Evolutionary conservation across 2,329 filamentous ascomycete genomes (phyloP), one percentile per base, ranked within the genome.

Genomic region (Xylaria sp.): DNA sequence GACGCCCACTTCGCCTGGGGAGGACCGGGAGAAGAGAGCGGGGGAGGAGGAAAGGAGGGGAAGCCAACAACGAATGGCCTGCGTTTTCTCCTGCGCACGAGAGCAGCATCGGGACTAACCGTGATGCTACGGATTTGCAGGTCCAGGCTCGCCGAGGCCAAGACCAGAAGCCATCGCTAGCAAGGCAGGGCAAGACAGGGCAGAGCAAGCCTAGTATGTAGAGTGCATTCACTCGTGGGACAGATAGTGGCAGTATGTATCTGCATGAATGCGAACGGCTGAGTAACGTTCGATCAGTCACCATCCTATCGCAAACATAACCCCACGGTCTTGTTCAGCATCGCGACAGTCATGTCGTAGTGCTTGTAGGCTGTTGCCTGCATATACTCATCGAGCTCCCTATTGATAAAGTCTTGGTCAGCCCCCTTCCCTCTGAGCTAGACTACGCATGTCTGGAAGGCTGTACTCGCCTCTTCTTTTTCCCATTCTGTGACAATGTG

Each of bases 321-420:
- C 0, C 83, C 82, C 86, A 92, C 86, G 5, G 80, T 86, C 70
- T 87, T 84, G 69, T 92, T 92, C 57, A 92, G 76, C 87, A 89
- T 89, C 16, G 79, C 80, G 52, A 92, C 71, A 6, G 87, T 90
- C 75, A 83, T 83, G 57, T 91, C 82, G 70, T 89, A 90, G 67
- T 88, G 82, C 52, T 79, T 76, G 70, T 80, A 87, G 5, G 79
- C 74, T 5, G 73, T 71, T 19, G 65, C 58, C 47, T 67, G 37
- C 16, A 68, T 37, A 44, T 65, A 63, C 2, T 58, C 54, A 56
- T 70, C 62, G 19, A 65, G 59, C 18, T 58, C 52, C 46, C 39
- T 63, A 50, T 67, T 70, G 44, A 30, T 5, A 30, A 13, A 50
- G 16, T 9, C 1, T 54, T 53, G 48, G 55, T 70, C 59, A 70